phyloP scores from a whole-genome alignment of 169 alveolate genomes.

The Babesia sp. region DNA sequence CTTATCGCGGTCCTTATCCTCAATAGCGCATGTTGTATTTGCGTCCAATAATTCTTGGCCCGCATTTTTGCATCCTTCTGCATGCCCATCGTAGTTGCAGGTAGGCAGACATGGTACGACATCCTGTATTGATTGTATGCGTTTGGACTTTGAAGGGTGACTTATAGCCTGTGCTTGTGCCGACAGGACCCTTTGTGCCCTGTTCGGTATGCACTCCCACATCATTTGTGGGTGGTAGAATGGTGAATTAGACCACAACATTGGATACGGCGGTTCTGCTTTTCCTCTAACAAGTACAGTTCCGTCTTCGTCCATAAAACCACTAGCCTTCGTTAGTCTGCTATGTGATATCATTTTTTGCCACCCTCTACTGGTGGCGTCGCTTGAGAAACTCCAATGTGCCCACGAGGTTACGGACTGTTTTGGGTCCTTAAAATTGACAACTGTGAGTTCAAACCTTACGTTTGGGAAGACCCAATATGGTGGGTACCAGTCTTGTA shows the following conservation, averaged over 20 bases:
- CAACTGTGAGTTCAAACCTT: constrained; percentile 87
- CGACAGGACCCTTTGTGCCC: constrained; percentile 64
- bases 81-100: constrained; percentile 15
- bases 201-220: constrained; percentile 79
- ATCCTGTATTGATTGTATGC: constrained; percentile 3
- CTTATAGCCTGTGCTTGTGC: constrained; percentile 34
- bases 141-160: constrained; percentile 13
- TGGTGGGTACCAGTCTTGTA: constrained; percentile 88
- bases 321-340: constrained; percentile 83
- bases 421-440: constrained; percentile 84
- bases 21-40: constrained; percentile 17
- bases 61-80: background rate
- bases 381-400: constrained; percentile 88
- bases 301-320: constrained; percentile 89
- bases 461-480: constrained; percentile 91
- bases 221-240: constrained; percentile 82
- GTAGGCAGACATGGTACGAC: background rate
- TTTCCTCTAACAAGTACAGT: constrained; percentile 86
- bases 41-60: background rate
- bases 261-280: constrained; percentile 88
- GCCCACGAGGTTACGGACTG: constrained; percentile 90
- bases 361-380: constrained; percentile 90
- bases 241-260: constrained; percentile 84
- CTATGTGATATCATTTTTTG: constrained; percentile 89
- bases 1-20: constrained; percentile 18